Percentiles rank a stretch among this genome's conserved stretches.
Conservation (phyloP, 768 basidiomycete species). For the Lactarius indigo region DNA sequence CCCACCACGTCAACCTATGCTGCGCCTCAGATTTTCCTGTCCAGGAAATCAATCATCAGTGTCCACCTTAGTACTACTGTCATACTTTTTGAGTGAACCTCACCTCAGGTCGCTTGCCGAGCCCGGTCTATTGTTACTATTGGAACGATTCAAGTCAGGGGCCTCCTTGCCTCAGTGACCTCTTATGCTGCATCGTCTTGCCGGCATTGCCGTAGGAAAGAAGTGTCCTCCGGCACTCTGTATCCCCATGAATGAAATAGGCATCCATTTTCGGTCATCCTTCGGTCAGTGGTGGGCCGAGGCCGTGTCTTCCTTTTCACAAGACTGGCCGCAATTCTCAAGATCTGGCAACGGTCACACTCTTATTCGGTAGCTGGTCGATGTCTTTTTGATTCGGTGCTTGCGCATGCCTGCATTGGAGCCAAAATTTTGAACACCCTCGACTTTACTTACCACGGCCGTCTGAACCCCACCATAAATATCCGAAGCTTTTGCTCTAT, state of each 20-base stretch:
- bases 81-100: not conserved
- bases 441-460: not conserved
- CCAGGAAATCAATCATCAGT: not conserved
- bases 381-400: not conserved
- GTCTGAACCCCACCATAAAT: not conserved
- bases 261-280: not conserved
- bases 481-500: not conserved
- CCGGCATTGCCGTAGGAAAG: not conserved
- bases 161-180: not conserved
- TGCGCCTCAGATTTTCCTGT: not conserved
- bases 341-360: not conserved
- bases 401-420: not conserved
- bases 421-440: not conserved
- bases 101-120: not conserved
- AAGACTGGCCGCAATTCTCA: not conserved
- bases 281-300: not conserved
- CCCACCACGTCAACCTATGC: not conserved
- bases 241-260: not conserved
- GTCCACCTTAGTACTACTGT: not conserved
- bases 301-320: not conserved
- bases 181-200: not conserved
- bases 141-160: not conserved
- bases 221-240: not conserved
- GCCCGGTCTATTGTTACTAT: not conserved
- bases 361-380: not conserved